Conservation (phyloP, 176 grass and related monocot genomes). For the Musa acuminata region DNA sequence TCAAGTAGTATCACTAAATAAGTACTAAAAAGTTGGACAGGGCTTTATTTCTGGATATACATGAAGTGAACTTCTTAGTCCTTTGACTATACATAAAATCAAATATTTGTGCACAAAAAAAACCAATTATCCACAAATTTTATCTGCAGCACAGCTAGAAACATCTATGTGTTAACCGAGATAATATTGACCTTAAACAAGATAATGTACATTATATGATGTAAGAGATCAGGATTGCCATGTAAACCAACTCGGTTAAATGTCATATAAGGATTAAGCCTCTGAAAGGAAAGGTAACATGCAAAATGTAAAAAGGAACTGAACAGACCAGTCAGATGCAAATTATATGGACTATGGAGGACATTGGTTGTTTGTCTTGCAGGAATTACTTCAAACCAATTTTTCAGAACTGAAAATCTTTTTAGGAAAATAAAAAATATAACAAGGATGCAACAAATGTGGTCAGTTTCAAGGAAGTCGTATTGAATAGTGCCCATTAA, state of each 20-base stretch:
- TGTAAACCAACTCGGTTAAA: not conserved
- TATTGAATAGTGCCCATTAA: not conserved
- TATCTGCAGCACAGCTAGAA: not conserved
- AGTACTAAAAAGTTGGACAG: not conserved
- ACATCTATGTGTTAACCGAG: no score
- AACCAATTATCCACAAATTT: no score
- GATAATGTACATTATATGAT: not conserved
- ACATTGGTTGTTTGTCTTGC: not conserved
- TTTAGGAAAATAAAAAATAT: not conserved
- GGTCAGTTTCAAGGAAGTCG: not conserved
- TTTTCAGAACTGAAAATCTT: not conserved
- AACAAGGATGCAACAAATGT: conserved; percentile 1
- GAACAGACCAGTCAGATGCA: not conserved
- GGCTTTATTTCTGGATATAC: not conserved
- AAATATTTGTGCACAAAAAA: no score
- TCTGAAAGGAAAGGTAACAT: not conserved
- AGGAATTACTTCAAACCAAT: no score
- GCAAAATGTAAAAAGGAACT: not conserved
- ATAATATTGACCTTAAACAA: not conserved
- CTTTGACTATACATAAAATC: no score
- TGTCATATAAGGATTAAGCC: not conserved
- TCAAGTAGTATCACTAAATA: not conserved
- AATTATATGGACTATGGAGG: not conserved
- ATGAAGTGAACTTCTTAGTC: not conserved
- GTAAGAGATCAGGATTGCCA: not conserved